phyloP scores from a whole-genome alignment of 1,284 basidiomycete genomes.

The Marasmius tenuissimus region DNA sequence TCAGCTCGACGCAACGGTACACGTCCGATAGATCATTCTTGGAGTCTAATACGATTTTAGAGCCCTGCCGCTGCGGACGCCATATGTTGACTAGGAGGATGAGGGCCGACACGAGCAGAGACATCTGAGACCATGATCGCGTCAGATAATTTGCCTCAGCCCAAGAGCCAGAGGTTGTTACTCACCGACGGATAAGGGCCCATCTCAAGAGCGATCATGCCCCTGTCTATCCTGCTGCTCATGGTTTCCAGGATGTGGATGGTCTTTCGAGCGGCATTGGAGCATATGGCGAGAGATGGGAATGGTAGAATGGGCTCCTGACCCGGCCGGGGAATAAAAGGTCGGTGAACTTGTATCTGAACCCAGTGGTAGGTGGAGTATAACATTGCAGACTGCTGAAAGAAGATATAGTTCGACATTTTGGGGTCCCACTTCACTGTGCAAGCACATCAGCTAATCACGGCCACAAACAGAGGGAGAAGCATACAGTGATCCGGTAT shows the following conservation, averaged over 20 bases:
- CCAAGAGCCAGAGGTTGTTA: neutral
- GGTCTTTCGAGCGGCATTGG: conserved; percentile 45
- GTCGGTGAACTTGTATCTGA: conserved; percentile 60
- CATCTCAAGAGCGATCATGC: neutral
- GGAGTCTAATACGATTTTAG: conserved; percentile 47
- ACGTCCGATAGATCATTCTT: conserved; percentile 64
- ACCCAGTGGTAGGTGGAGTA: conserved; percentile 60
- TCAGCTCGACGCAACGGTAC: conserved; percentile 63
- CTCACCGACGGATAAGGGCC: neutral
- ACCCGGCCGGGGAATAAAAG: conserved; percentile 43
- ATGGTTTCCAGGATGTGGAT: conserved; percentile 44
- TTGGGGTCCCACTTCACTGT: conserved; percentile 64
- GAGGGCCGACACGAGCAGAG: conserved; percentile 39
- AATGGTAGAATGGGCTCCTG: conserved; percentile 34
- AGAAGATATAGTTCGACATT: conserved; percentile 44
- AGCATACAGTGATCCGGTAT: conserved; percentile 48
- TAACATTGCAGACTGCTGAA: conserved; percentile 61
- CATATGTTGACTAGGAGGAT: conserved; percentile 73
- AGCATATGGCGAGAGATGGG: conserved; percentile 21
- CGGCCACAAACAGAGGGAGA: neutral
- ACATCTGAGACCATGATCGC: conserved; percentile 24
- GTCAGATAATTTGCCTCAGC: conserved; percentile 15
- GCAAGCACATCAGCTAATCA: neutral
- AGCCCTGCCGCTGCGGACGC: conserved; percentile 44
- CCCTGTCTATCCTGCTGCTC: neutral